Base-by-base conservation (phyloP, 2,329 filamentous ascomycete genomes). In the Aspergillus caelatus region DNA sequence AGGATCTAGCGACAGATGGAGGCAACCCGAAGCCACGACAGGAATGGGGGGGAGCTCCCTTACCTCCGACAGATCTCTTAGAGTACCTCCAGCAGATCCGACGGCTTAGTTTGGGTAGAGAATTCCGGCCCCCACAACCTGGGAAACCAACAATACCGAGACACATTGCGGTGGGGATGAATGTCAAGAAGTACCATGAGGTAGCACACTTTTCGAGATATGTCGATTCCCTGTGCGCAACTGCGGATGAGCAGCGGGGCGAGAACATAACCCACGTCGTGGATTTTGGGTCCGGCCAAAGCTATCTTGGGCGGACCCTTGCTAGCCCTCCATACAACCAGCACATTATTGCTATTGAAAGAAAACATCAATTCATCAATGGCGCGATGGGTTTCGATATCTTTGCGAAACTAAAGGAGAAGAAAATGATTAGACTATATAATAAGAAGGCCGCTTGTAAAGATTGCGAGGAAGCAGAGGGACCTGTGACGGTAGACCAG, bases 281-380 rank as follows among this genome's bases (percentile, higher is more conserved):
- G 56, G 95, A 99, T 79, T 97, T 98, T 77, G 95, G 95, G 32
- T 97, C 93, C 59, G 95, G 95, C 0, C 94, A 98, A 77, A 98
- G 97, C 74, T 99, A 99, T 73, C 88, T 99, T 4, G 94, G 95
- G 0, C 86, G 95, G 53, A 91, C 92, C 1, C 83, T 99, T 62
- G 94, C 94, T 16, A 93, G 90, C 65, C 84, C 89, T 60, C 93
- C 94, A 0, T 97, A 96, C 79, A 92, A 94, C 72, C 89, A 89
- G 71, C 88, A 93, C 68, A 91, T 98, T 50, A 88, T 98, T 60
- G 95, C 94, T 1, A 93, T 99, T 39, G 95, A 99, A 78, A 91
- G 93, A 63, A 89, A 89, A 66, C 89, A 92, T 71, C 88, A 91
- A 70, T 97, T 97, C 72, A 96, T 98, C 65, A 86, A 87, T 26